phyloP scores from a whole-genome alignment of 148 eudicot species.

The Heliosperma pusillum region DNA sequence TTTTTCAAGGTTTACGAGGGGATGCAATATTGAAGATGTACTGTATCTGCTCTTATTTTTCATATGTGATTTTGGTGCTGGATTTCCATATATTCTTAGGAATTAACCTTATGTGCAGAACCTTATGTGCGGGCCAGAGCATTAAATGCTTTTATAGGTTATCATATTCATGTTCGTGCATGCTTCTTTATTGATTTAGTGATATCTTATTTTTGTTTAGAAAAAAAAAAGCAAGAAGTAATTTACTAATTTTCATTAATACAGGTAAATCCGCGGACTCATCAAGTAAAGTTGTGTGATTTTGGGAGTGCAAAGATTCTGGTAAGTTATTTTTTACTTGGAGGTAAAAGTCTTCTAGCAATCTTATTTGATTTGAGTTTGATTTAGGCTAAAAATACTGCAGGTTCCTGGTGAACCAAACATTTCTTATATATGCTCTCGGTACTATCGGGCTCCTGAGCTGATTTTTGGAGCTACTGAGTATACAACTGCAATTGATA shows the following conservation, averaged over 20 bases:
- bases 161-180: not conserved
- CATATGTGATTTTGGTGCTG: not conserved
- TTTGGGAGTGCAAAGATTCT: constrained; percentile 95
- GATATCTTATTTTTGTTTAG: not conserved
- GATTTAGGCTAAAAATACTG: constrained; percentile 13
- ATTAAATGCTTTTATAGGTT: not conserved
- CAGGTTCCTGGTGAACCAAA: constrained; percentile 91
- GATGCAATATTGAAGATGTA: not conserved
- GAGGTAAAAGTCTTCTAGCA: not conserved
- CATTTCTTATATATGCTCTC: constrained; percentile 83
- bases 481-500: constrained; percentile 84
- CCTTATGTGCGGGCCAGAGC: not conserved
- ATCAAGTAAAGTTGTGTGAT: constrained; percentile 87
- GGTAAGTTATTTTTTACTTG: constrained; percentile 41
- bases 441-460: constrained; percentile 91
- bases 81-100: not conserved
- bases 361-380: constrained; percentile 14
- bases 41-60: too few relatives aligned
- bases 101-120: not conserved
- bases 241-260: not conserved
- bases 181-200: too few relatives aligned
- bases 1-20: not conserved
- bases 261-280: constrained; percentile 89
- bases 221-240: not conserved
- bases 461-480: constrained; percentile 90